phyloP scores from a whole-genome alignment of 352 stramenopile genomes.

The Globisporangium alternatum region DNA sequence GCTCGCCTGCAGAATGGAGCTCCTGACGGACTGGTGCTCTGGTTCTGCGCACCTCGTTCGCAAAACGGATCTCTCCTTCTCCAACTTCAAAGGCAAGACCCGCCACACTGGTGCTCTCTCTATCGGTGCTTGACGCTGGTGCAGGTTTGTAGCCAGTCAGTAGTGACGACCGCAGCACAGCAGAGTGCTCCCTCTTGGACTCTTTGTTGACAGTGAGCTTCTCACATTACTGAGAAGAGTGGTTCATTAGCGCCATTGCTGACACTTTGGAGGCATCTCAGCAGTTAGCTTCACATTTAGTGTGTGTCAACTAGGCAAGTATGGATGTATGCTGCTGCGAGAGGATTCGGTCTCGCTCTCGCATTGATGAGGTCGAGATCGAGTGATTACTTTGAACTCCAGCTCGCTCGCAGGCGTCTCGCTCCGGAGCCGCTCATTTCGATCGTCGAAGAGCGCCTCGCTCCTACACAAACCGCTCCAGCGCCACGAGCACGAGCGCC shows the following conservation, averaged over 20 bases:
- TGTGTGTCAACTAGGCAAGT: not conserved
- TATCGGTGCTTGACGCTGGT: too few species aligned
- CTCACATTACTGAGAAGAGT: not conserved
- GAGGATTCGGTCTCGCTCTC: not conserved
- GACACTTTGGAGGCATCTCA: not conserved
- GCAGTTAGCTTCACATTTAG: not conserved
- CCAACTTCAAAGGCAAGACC: not conserved
- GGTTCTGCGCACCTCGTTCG: not conserved
- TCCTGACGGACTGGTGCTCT: not conserved
- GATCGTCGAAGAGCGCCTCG: not conserved
- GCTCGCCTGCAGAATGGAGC: not conserved
- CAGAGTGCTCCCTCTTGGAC: not conserved
- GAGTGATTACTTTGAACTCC: too few species aligned
- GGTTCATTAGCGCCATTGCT: not conserved
- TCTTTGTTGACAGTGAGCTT: not conserved
- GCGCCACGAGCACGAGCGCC: not conserved
- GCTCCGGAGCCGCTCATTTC: constrained; percentile 1
- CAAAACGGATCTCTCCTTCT: not conserved
- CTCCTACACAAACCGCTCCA: constrained; percentile 5
- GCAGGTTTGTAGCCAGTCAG: too few species aligned
- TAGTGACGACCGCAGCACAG: not conserved
- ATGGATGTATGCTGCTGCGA: not conserved
- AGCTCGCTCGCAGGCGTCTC: not conserved
- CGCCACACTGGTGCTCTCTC: too few species aligned
- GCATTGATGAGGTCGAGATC: not conserved